A percentile compares a stretch with the other conserved stretches of the same genome.
Conservation (phyloP, 2,329 filamentous ascomycete genomes). For the Aureobasidium sp. region DNA sequence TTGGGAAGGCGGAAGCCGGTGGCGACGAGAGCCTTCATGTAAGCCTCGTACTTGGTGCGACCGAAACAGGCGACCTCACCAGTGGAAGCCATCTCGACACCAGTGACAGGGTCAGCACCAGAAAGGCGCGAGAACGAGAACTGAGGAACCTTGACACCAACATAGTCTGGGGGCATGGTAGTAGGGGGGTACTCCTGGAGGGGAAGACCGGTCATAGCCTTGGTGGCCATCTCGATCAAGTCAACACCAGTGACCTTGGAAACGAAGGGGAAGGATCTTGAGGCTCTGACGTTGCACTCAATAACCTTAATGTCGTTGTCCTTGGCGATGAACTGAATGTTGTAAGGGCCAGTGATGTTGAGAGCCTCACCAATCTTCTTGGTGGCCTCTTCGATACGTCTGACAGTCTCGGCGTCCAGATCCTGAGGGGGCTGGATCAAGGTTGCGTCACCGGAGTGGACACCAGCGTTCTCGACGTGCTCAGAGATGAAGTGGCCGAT, state of each 20-base stretch:
- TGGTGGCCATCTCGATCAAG: constrained; percentile 96
- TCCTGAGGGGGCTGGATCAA: constrained; percentile 93
- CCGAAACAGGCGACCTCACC: constrained; percentile 97
- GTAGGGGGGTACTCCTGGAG: constrained; percentile 74
- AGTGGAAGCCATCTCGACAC: constrained; percentile 98
- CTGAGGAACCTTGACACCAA: constrained; percentile 96
- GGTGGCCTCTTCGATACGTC: constrained; percentile 88
- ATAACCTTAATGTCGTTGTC: constrained; percentile 99
- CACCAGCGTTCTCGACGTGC: constrained; percentile 97
- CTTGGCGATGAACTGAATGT: constrained; percentile 99
- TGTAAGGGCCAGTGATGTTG: constrained; percentile 94
- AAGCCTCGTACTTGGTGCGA: constrained; percentile 92
- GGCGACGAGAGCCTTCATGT: constrained; percentile 89
- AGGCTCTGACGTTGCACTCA: constrained; percentile 95
- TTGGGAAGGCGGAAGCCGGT: constrained; percentile 96
- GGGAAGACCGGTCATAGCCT: constrained; percentile 85
- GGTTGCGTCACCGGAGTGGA: constrained; percentile 96
- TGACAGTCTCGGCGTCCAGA: constrained; percentile 77
- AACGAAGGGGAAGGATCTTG: constrained; percentile 93
- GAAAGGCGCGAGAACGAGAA: constrained; percentile 98
- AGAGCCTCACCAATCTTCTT: constrained; percentile 89
- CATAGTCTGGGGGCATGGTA: constrained; percentile 68
- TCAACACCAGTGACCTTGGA: constrained; percentile 98
- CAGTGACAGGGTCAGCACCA: constrained; percentile 89
- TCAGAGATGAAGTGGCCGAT: constrained; percentile 96